Base-by-base conservation (phyloP, 768 basidiomycete species). In the Serendipita sp. region DNA sequence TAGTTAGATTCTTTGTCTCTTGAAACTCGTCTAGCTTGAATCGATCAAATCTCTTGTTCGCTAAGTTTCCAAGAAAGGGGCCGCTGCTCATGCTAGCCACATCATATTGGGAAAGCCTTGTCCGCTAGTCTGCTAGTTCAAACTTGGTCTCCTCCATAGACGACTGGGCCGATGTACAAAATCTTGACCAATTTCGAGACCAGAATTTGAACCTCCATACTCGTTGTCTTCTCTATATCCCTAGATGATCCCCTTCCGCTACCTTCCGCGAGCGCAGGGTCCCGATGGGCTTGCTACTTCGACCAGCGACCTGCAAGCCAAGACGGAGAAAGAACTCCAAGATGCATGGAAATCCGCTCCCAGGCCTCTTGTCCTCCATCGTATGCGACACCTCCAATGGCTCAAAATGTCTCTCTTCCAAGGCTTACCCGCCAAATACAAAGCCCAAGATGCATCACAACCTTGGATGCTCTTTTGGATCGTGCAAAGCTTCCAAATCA, bases 381-480 rank as follows among this genome's bases (percentile, higher is more conserved):
- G 56, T 28, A 60, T 60, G 56, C 28, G 30, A 8, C 56, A 60
- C 28, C 32, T 60, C 35, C 28, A 60, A 32, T 60, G 56, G 56
- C 56, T 60, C 28, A 60, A 60, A 35, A 8, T 38, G 4, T 30
- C 67, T 67, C 79, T 91, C 63, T 71, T 85, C 5, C 88, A 91
- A 71, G 85, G 90, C 1, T 88, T 98, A 48, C 91, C 93, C 0
- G 76, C 79, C 10, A 78, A 85, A 64, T 98, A 91, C 72, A 79
- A 78, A 18, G 85, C 84, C 52, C 88, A 97, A 70, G 96, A 98
- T 72, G 94, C 95, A 0, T 93, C 90, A 68, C 86, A 95, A 70
- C 89, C 96, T 0, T 98, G 96, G 96, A 76, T 97, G 34, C 72
- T 97, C 66, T 97, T 89, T 75, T 98, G 96, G 94, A 85, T 85